phyloP scores from a whole-genome alignment of 1,284 basidiomycete genomes.

The Fomitopsis pinicola region DNA sequence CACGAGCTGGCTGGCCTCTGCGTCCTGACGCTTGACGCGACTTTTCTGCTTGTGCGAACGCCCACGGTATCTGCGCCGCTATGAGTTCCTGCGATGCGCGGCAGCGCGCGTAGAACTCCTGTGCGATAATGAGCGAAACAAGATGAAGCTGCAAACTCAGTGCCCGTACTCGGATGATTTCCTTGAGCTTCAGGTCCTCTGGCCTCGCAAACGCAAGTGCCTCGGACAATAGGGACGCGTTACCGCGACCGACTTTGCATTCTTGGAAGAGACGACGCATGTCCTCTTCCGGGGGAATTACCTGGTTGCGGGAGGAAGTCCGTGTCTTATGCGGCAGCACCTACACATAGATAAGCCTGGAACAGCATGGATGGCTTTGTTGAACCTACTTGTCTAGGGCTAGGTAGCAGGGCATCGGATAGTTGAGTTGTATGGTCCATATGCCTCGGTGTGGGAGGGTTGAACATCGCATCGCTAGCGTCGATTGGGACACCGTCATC shows the following conservation, averaged over 20 bases:
- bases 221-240: conserved; percentile 63
- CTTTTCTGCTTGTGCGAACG: conserved; percentile 66
- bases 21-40: conserved; percentile 30
- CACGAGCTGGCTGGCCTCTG: conserved; percentile 14
- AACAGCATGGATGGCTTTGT: not conserved
- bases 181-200: conserved; percentile 53
- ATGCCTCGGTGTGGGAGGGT: conserved; percentile 43
- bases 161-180: conserved; percentile 57
- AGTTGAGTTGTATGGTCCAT: conserved; percentile 6
- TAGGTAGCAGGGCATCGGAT: conserved; percentile 1
- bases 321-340: conserved; percentile 19
- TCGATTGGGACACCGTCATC: conserved; percentile 75
- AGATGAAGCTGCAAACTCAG: not conserved
- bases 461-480: conserved; percentile 72
- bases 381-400: conserved; percentile 14
- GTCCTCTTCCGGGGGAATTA: conserved; percentile 74
- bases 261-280: conserved; percentile 75
- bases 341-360: not conserved
- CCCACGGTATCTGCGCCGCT: conserved; percentile 76
- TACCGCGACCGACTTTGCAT: conserved; percentile 70
- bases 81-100: conserved; percentile 70
- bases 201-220: conserved; percentile 61
- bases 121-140: not conserved
- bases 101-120: conserved; percentile 77
- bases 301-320: conserved; percentile 43